Base-by-base conservation (phyloP, 225 moss, liverwort and hornwort genomes). In the Marchantia paleacea region DNA sequence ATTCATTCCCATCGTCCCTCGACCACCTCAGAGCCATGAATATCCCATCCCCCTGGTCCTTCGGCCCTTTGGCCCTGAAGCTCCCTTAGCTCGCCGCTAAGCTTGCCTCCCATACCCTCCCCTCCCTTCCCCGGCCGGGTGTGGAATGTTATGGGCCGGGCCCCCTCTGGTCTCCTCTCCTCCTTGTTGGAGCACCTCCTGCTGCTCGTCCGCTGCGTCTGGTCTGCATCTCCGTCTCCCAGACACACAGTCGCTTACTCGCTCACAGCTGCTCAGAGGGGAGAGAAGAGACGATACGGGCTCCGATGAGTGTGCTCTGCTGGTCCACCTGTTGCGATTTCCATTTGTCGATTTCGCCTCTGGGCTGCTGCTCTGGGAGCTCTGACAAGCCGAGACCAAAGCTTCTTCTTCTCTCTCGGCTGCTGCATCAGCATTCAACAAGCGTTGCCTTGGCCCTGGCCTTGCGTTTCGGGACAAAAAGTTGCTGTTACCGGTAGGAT, bases 401-500 rank as follows among this genome's bases (percentile, higher is more conserved):
- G 66, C 66, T 39, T 68, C 68, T 29, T 68, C n/a, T n/a, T n/a
- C n/a, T n/a, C n/a, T n/a, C n/a, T n/a, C 68, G 30, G n/a, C 68
- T 68, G 68, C 68, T 31, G 39, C 39, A 39, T 39, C 39, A 39
- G 39, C 39, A 39, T 39, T 39, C 3, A 39, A 39, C 16, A 3
- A 29, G 31, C 31, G 6, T 0, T 15, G 28, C 25, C 30, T 15
- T 8, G n/a, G 12, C 68, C 5, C 29, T 30, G 68, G 29, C 25
- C 68, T 13, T 9, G 28, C 30, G 25, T 14, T 12, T 9, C 57
- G 57, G 11, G 62, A 62, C n/a, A 24, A 62, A 68, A 30, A 68
- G 68, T 31, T 29, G 14, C 31, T 39, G 39, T 39, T 39, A 39
- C 39, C 39, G 39, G 39, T 68, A 68, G 68, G 29, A 68, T 68